These are phyloP conservation scores for Cardamine occulta DNA, from an alignment of 345 rosid genomes.

Conservation along the genomic window DNA sequence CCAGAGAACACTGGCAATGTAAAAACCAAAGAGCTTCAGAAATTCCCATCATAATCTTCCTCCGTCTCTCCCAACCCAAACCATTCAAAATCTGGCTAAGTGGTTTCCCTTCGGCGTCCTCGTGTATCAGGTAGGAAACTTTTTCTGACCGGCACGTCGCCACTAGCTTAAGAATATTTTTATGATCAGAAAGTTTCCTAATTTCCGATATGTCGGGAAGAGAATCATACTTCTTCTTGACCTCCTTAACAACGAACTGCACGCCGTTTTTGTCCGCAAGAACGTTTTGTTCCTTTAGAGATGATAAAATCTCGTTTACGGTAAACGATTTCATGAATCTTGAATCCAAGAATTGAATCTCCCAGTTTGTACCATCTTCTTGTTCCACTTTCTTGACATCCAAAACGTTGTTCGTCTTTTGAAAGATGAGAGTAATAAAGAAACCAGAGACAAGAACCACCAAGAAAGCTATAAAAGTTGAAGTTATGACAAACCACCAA, in stretches of 20 bases:
- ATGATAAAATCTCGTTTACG: conserved; percentile 49
- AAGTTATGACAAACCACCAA: conserved; percentile 60
- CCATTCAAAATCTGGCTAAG: conserved; percentile 52
- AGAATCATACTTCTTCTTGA: conserved; percentile 46
- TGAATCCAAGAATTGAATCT: conserved; percentile 60
- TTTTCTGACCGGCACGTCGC: conserved; percentile 63
- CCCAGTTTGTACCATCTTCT: conserved; percentile 68
- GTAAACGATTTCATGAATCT: conserved; percentile 50
- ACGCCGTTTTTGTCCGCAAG: conserved; percentile 43
- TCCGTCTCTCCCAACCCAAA: conserved; percentile 68
- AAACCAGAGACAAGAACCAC: conserved; percentile 41
- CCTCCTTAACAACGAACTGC: conserved; percentile 54
- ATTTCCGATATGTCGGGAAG: conserved; percentile 45
- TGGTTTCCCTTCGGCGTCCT: conserved; percentile 58
- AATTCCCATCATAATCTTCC: conserved; percentile 60
- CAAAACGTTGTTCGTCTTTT: conserved; percentile 41
- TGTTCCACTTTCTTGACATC: conserved; percentile 60
- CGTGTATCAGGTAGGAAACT: conserved; percentile 55
- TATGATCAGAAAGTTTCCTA: conserved; percentile 56
- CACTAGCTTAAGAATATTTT: conserved; percentile 57
- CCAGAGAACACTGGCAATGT: conserved; percentile 53
- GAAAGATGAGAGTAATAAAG: conserved; percentile 44
- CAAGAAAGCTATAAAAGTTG: conserved; percentile 47
- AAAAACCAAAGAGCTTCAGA: conserved; percentile 66
- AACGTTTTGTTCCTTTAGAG: conserved; percentile 54